A percentile compares a stretch with the other conserved stretches of the same genome.
Conservation (phyloP, 306 rosid species). For the Sicyos edulis region DNA sequence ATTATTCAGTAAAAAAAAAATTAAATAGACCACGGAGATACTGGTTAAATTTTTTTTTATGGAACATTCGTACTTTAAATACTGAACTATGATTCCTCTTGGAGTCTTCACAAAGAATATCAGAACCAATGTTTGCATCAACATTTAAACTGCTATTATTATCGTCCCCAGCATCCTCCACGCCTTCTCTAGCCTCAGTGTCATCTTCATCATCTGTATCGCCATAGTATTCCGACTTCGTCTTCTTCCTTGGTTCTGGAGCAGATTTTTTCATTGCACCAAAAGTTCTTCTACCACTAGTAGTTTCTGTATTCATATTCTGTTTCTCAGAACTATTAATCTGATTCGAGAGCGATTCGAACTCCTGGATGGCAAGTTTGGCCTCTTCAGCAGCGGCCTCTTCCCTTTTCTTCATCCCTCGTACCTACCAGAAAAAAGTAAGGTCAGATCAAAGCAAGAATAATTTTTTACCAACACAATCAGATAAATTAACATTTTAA, state of each 20-base stretch:
- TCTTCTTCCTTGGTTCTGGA: constrained; percentile 38
- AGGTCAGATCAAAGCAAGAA: constrained; percentile 4
- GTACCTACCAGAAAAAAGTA: constrained; percentile 41
- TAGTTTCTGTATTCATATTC: constrained; percentile 32
- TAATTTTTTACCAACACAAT: not conserved
- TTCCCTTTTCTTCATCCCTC: constrained; percentile 67
- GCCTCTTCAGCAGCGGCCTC: constrained; percentile 75
- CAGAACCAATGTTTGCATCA: constrained; percentile 29
- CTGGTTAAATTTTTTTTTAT: not conserved
- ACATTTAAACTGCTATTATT: constrained; percentile 29
- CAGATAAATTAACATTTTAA: not conserved
- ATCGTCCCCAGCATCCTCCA: constrained; percentile 22
- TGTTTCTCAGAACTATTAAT: constrained; percentile 48
- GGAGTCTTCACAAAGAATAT: constrained; percentile 33
- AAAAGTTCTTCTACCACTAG: constrained; percentile 77
- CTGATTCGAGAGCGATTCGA: constrained; percentile 49
- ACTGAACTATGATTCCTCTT: constrained; percentile 41
- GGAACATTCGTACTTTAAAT: constrained; percentile 49
- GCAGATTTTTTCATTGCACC: constrained; percentile 44
- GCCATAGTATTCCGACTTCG: constrained; percentile 44
- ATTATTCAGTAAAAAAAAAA: constrained; percentile 21
- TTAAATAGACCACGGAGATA: not conserved
- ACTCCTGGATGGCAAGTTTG: constrained; percentile 65
- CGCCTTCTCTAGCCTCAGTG: constrained; percentile 29
- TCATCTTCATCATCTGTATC: constrained; percentile 72